Conservation (phyloP, 345 rosid genomes). For the Euphorbia pulcherrima region DNA sequence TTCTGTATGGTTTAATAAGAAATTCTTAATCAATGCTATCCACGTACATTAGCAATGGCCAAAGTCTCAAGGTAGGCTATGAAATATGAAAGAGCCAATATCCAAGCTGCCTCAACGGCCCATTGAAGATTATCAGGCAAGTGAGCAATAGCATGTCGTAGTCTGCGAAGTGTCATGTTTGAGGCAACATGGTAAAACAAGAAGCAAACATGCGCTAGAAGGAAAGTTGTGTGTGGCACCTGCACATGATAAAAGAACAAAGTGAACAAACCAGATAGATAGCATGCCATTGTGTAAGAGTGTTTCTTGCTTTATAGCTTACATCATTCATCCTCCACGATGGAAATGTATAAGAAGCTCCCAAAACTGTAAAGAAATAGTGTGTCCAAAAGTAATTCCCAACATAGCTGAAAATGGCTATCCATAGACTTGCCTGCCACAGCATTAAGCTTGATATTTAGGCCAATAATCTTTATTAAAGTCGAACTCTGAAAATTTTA, state of each 20-base stretch:
- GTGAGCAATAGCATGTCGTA: conserved; percentile 57
- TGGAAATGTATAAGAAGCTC: conserved; percentile 97
- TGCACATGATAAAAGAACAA: conserved; percentile 31
- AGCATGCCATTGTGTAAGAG: neutral
- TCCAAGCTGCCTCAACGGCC: conserved; percentile 77
- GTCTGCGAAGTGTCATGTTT: conserved; percentile 82
- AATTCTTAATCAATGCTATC: neutral
- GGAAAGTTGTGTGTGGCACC: conserved; percentile 98
- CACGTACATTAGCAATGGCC: conserved; percentile 84
- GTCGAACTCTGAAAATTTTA: neutral
- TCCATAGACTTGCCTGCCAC: conserved; percentile 88
- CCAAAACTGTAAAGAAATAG: conserved; percentile 91
- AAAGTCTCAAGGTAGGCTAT: conserved; percentile 93
- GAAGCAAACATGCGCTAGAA: conserved; percentile 89
- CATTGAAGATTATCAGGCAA: conserved; percentile 65
- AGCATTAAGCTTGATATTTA: conserved; percentile 19
- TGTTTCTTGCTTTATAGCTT: conserved; percentile 25
- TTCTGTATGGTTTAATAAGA: neutral
- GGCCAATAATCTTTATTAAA: conserved; percentile 2
- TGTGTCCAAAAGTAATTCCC: conserved; percentile 99
- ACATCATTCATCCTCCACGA: conserved; percentile 99
- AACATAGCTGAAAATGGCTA: conserved; percentile 79
- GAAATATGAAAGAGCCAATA: conserved; percentile 84
- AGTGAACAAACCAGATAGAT: neutral
- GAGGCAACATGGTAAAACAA: conserved; percentile 87